Base-by-base conservation (phyloP, 208 protist species). In the Trypanosoma cruzi region DNA sequence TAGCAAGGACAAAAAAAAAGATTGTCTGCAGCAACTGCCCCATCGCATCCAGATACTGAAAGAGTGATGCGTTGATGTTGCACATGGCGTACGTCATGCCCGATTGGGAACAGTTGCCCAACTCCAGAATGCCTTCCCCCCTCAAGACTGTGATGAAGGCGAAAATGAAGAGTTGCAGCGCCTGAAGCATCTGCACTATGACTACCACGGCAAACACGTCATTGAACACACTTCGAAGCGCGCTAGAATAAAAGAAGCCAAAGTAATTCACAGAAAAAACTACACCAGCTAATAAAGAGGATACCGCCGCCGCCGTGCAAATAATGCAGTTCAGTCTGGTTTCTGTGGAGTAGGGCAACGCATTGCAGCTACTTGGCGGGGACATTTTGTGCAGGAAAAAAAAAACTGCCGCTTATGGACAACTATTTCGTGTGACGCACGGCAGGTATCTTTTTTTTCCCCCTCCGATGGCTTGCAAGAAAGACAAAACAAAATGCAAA, bases 201-300 rank as follows among this genome's bases (percentile, higher is more conserved):
- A 65, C 67, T 44, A 72, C 67, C n/a, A 56, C 67, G 26, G 59
- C 56, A 59, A 65, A 64, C 0, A 72, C 52, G 46, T 72, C 67
- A 59, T 72, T 72, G 24, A 72, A 72, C 34, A 56, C 50, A 59
- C 59, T 66, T 32, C 59, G 67, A 59, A 72, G 56, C 42, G 62
- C 31, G 34, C 28, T 58, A 10, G 57, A 72, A 50, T 72, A 72
- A 32, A 42, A 52, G 42, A 22, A 34, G 13, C 32, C 36, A 50
- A 69, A 69, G 22, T 69, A 69, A 16, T 69, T 4, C 0, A 37
- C 20, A 24, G 61, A 53, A 2, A 69, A 37, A 24, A 69, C 6
- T 28, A 40, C n/a, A 13, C 64, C 64, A 31, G 56, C 32, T 0
- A 72, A 22, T 13, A 64, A 10, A 2, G 59, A 7, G 20, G 16